Base-by-base conservation (phyloP, 2,329 filamentous ascomycete genomes). In the Curvularia eragrostidis region DNA sequence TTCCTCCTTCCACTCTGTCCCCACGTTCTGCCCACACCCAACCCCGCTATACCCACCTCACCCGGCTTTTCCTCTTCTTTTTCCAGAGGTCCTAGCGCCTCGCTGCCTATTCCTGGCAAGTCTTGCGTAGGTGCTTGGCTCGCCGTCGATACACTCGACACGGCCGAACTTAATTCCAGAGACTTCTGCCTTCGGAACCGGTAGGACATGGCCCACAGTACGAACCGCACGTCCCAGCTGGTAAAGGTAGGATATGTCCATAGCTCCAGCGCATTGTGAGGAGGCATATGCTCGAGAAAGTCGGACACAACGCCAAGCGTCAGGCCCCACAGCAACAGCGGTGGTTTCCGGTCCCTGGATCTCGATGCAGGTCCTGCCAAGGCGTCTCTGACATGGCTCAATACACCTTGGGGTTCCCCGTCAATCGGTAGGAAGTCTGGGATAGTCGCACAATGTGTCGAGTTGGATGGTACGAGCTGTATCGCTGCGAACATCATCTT, bases 221-320 rank as follows among this genome's bases (percentile, higher is more conserved):
- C 77, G 30, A 86, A 77, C 5, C 84, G 79, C 3, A 90, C 79
- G 66, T 90, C 88, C 55, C 80, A 81, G 1, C 84, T 81, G 0
- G 87, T 89, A 68, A 90, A 90, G 1, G 86, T 90, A 0, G 88
- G 88, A 67, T 89, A 89, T 28, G 83, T 83, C 87, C 88, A 90
- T 24, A 89, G 72, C 32, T 84, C 77, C 3, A 89, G 81, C 1
- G 86, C 83, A 52, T 84, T 85, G 61, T 85, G 79, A 1, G 87
- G 86, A n/a, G 87, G 87, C 3, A 90, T 75, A 67, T 89, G 82
- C 62, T 90, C 87, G 23, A 90, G 79, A 62, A 90, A 87, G 72
- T 91, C 88, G 15, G 85, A 85, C 38, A 90, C 75, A 30, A 91
- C 84, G 5, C 87, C 88, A 1, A 90, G 78, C 0, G 88, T 90